A percentile compares a stretch with the other conserved stretches of the same genome.
Conservation (phyloP, 768 basidiomycete genomes). For the Piloderma croceum region DNA sequence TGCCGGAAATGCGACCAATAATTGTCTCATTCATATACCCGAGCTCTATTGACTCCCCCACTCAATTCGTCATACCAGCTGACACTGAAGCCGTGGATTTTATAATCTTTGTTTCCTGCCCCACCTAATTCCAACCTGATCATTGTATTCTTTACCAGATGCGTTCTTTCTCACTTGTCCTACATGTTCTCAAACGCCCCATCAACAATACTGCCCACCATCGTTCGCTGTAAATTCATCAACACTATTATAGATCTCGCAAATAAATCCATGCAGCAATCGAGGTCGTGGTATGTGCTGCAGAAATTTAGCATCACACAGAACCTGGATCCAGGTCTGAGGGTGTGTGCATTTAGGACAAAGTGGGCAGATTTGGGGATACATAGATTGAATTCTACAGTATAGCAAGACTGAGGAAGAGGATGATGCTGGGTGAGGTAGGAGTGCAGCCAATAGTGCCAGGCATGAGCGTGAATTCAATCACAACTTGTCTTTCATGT, state of each 20-base stretch:
- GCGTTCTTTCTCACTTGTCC: slow-evolving; percentile 80
- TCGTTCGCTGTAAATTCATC: slow-evolving; percentile 65
- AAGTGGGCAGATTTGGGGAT: no score
- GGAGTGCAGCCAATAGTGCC: no score
- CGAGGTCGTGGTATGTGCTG: slow-evolving; percentile 76
- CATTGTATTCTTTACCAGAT: slow-evolving; percentile 58
- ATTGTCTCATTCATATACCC: slow-evolving; percentile 69
- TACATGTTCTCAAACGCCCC: slow-evolving; percentile 70
- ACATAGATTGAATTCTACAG: no score
- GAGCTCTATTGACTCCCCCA: slow-evolving; percentile 70
- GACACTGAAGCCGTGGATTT: slow-evolving; percentile 79
- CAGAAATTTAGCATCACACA: slow-evolving; percentile 66
- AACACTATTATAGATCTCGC: slow-evolving; percentile 76
- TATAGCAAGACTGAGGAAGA: no score
- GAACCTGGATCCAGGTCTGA: slow-evolving; percentile 25
- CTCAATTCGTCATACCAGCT: slow-evolving; percentile 71
- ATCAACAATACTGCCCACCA: slow-evolving; percentile 48
- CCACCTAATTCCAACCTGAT: no score
- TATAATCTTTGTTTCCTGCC: no score
- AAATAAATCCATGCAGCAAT: slow-evolving; percentile 66
- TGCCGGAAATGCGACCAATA: slow-evolving; percentile 79
- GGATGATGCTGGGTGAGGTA: no score
- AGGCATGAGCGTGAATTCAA: no score
- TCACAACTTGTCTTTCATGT: no score
- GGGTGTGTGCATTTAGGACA: slow-evolving; percentile 65